These are phyloP conservation scores for Suhomyces faveliae DNA, from an alignment of 805 yeast species.

Conservation along the genomic window DNA sequence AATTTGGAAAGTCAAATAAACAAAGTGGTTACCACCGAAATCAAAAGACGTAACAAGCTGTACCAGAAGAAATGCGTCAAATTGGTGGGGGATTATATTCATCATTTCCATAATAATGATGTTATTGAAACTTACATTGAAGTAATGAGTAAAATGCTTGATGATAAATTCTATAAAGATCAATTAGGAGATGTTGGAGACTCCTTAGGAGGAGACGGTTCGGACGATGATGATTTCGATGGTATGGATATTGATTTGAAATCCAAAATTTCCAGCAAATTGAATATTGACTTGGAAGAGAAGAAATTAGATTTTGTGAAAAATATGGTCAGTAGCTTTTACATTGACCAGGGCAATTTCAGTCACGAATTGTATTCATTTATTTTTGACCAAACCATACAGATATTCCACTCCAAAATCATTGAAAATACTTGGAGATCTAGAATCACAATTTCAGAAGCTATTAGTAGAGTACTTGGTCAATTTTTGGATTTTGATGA, in stretches of 20 bases:
- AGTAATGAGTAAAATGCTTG: constrained; percentile 31
- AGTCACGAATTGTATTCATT: constrained; percentile 24
- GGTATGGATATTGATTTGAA: constrained; percentile 22
- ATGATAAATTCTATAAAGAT: constrained; percentile 38
- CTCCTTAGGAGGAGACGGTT: constrained; percentile 13
- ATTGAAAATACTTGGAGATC: constrained; percentile 60
- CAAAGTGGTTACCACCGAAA: constrained; percentile 54
- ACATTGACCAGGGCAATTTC: constrained; percentile 7
- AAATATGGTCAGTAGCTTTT: constrained; percentile 36
- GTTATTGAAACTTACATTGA: constrained; percentile 39
- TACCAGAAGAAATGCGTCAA: constrained; percentile 61
- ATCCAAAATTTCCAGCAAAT: constrained; percentile 33
- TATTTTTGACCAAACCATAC: constrained; percentile 22
- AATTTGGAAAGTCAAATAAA: constrained; percentile 36
- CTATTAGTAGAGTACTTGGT: constrained; percentile 22
- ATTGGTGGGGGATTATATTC: constrained; percentile 51
- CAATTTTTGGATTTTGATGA: neutral
- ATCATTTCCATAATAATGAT: constrained; percentile 33
- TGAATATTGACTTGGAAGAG: constrained; percentile 50
- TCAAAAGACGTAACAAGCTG: constrained; percentile 60
- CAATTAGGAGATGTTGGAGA: constrained; percentile 21
- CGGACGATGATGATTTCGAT: constrained; percentile 32
- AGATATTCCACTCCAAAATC: constrained; percentile 22
- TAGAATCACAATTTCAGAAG: constrained; percentile 46
- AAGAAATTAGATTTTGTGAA: constrained; percentile 37